A percentile compares a stretch with the other conserved stretches of the same genome.
phyloP scores from a whole-genome alignment of 768 basidiomycete genomes.

The Tylopilus intermedius region DNA sequence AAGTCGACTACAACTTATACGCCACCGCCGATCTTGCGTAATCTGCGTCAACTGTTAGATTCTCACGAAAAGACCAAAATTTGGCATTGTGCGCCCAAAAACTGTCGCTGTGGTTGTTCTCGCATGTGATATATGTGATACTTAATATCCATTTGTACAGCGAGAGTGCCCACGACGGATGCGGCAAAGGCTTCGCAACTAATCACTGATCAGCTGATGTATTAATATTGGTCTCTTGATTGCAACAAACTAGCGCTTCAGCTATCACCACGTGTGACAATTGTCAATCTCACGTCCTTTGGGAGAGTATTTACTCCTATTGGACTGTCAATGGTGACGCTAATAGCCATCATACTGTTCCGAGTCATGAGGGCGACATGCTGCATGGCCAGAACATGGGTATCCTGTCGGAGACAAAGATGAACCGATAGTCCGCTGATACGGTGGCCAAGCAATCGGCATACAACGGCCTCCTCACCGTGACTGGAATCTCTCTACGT shows the following conservation, averaged over 20 bases:
- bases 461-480: not conserved
- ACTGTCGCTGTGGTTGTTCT: no score
- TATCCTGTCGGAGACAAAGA: not conserved
- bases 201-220: not conserved
- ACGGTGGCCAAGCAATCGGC: not conserved
- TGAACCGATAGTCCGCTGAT: not conserved
- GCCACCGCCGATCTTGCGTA: no score
- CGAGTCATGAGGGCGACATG: not conserved
- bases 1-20: no score
- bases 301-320: not conserved
- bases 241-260: not conserved
- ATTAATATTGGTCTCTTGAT: not conserved
- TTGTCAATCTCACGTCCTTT: conserved; percentile 3
- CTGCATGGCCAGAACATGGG: not conserved
- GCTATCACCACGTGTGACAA: not conserved
- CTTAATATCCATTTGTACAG: no score
- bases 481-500: not conserved
- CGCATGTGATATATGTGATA: no score
- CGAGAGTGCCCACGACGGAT: no score
- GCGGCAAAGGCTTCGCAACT: no score
- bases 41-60: no score
- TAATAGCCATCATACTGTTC: not conserved
- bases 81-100: no score
- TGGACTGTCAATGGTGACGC: not conserved
- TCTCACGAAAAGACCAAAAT: no score